Evolutionary conservation across 352 stramenopile genomes (phyloP).

Genomic region (Globisporangium canariense): DNA sequence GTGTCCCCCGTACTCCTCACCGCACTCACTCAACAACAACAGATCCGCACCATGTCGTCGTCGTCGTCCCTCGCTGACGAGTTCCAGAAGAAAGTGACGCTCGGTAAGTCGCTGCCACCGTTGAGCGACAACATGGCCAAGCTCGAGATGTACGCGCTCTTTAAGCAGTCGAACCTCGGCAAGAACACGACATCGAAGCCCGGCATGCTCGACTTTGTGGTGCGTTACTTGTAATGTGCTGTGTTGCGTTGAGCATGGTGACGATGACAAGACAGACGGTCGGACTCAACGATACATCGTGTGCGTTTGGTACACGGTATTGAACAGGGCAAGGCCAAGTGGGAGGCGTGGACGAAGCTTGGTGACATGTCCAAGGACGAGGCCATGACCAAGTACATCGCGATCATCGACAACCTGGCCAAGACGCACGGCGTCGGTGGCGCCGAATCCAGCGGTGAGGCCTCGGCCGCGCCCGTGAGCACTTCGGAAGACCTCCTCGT

Average conservation of each 20-base stretch:
- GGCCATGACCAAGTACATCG: conserved; percentile 69
- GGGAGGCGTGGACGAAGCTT: conserved; percentile 73
- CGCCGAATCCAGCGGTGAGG: not conserved
- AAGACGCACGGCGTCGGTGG: conserved; percentile 33
- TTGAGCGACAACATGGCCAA: conserved; percentile 76
- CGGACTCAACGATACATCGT: too few species aligned
- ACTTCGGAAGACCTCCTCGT: conserved; percentile 51
- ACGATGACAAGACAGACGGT: too few species aligned
- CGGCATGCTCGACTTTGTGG: conserved; percentile 83
- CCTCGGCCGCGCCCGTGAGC: conserved; percentile 9
- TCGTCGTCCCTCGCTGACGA: conserved; percentile 29
- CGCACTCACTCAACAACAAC: not conserved
- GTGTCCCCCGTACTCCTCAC: not conserved
- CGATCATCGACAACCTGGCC: conserved; percentile 68
- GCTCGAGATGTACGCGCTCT: conserved; percentile 83
- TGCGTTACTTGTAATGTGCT: conserved; percentile 15
- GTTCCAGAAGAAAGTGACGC: conserved; percentile 58
- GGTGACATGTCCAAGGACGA: conserved; percentile 66
- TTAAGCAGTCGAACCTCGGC: conserved; percentile 71
- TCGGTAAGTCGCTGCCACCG: conserved; percentile 67
- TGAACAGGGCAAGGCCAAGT: conserved; percentile 61
- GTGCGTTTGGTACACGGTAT: not conserved
- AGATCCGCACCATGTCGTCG: conserved; percentile 10
- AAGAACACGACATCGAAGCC: conserved; percentile 62
- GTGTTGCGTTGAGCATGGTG: not conserved